A percentile compares a stretch with the other conserved stretches of the same genome.
phyloP scores from a whole-genome alignment of 192 early-diverging fungal genomes.

The Coemansia sp. region DNA sequence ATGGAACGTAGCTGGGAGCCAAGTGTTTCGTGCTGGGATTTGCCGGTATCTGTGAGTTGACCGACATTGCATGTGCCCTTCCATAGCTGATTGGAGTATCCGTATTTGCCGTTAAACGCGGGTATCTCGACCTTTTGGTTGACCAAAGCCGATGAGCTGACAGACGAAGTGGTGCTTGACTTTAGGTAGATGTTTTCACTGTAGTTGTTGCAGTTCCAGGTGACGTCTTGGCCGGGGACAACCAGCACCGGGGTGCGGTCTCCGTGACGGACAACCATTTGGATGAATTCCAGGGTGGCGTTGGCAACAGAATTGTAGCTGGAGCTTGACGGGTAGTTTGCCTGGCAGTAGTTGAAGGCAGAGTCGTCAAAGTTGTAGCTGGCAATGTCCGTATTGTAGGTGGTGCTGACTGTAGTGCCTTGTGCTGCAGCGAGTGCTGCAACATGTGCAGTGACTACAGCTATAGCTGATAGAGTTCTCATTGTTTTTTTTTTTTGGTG shows the following conservation, averaged over 20 bases:
- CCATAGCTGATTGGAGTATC: slow-evolving; percentile 41
- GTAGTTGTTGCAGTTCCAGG: slow-evolving; percentile 43
- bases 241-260: slow-evolving; percentile 53
- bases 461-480: not conserved
- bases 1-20: slow-evolving; percentile 54
- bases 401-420: slow-evolving; percentile 9
- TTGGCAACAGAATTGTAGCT: slow-evolving; percentile 30
- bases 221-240: slow-evolving; percentile 31
- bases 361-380: slow-evolving; percentile 30
- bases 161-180: slow-evolving; percentile 15
- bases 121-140: slow-evolving; percentile 43
- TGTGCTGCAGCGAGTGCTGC: not conserved
- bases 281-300: slow-evolving; percentile 57
- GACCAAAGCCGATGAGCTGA: slow-evolving; percentile 35
- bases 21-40: slow-evolving; percentile 47
- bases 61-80: slow-evolving; percentile 57
- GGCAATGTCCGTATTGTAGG: slow-evolving; percentile 18
- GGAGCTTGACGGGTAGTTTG: slow-evolving; percentile 23
- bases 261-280: slow-evolving; percentile 61
- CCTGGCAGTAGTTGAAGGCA: slow-evolving; percentile 41
- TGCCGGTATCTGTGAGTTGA: slow-evolving; percentile 64
- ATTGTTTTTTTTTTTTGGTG: not conserved
- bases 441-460: not conserved
- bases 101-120: slow-evolving; percentile 39
- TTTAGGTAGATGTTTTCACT: slow-evolving; percentile 40